These are phyloP conservation scores for Fusarium camptoceras DNA, from an alignment of 2,329 filamentous ascomycete species.

Conservation along the genomic window DNA sequence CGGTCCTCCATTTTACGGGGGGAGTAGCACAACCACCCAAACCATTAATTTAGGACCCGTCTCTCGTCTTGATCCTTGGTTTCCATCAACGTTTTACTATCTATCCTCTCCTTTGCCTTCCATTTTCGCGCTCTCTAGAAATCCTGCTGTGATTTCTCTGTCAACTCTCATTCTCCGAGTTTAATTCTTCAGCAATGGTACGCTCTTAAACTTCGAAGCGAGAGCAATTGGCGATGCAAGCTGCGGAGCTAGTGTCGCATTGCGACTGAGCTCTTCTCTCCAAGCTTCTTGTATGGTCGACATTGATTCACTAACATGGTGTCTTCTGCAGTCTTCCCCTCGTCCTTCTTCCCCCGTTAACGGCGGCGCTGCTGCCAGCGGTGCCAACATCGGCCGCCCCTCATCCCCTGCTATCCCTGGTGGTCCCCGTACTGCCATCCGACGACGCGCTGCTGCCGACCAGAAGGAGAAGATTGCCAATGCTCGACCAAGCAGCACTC, in stretches of 20 bases:
- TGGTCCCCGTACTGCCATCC: slow-evolving; percentile 93
- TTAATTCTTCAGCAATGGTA: slow-evolving; percentile 50
- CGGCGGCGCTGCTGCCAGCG: slow-evolving; percentile 69
- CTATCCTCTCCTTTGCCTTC: slow-evolving; percentile 40
- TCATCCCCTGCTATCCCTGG: slow-evolving; percentile 91
- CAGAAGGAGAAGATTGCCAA: slow-evolving; percentile 98
- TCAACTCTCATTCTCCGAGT: slow-evolving; percentile 37
- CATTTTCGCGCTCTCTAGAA: slow-evolving; percentile 36
- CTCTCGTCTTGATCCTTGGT: slow-evolving; percentile 39
- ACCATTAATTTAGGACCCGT: slow-evolving; percentile 45
- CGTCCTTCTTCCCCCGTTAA: slow-evolving; percentile 70
- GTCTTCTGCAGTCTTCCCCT: slow-evolving; percentile 63
- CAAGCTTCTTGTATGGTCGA: slow-evolving; percentile 2
- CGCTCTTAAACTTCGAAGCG: slow-evolving; percentile 10
- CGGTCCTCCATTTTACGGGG: slow-evolving; percentile 40
- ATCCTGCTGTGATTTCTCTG: slow-evolving; percentile 52
- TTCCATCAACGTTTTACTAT: slow-evolving; percentile 39
- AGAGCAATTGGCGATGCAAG: slow-evolving; percentile 36
- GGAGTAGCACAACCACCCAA: slow-evolving; percentile 25
- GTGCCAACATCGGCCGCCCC: slow-evolving; percentile 78
- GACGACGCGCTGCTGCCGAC: slow-evolving; percentile 93
- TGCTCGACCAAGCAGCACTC: slow-evolving; percentile 89
- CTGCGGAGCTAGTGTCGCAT: slow-evolving; percentile 39
- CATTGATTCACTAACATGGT: slow-evolving; percentile 9
- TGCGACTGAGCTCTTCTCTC: slow-evolving; percentile 23